phyloP scores from a whole-genome alignment of 2,329 filamentous ascomycete genomes.

The Hypoxylon sp. region DNA sequence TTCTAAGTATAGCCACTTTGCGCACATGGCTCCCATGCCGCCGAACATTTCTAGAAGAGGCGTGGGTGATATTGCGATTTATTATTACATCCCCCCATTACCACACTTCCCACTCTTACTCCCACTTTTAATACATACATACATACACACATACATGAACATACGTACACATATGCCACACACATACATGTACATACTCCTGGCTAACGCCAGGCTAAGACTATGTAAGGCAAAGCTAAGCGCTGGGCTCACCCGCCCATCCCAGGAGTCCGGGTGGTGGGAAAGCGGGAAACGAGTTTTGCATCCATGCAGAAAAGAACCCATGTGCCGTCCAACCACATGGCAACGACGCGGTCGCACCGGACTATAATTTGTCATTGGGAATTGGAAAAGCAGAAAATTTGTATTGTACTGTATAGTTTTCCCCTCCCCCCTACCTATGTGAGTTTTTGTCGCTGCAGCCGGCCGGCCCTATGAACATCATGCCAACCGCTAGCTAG shows the following conservation, averaged over 20 bases:
- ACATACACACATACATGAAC: too few relatives aligned
- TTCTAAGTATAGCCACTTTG: conserved; percentile 45
- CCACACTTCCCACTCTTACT: not conserved
- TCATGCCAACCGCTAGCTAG: not conserved
- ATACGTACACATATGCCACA: too few relatives aligned
- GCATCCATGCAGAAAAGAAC: conserved; percentile 23
- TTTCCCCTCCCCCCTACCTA: not conserved
- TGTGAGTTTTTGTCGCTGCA: not conserved
- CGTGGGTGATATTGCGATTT: conserved; percentile 1
- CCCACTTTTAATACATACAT: not conserved
- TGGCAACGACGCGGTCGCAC: conserved; percentile 3
- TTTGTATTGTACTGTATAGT: conserved; percentile 2
- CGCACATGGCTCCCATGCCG: conserved; percentile 42
- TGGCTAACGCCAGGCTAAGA: too few relatives aligned
- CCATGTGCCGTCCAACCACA: conserved; percentile 35
- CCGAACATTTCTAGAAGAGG: conserved; percentile 50
- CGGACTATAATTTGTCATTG: not conserved
- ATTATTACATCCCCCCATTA: not conserved
- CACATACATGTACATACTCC: too few relatives aligned
- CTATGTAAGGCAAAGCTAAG: not conserved
- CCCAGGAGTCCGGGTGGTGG: conserved; percentile 31
- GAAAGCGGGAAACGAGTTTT: not conserved
- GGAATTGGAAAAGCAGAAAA: not conserved
- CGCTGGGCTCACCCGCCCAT: conserved; percentile 17
- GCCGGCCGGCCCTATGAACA: conserved; percentile 14